phyloP scores from a whole-genome alignment of 1,284 basidiomycete genomes.

The Trichosporon ovoides region DNA sequence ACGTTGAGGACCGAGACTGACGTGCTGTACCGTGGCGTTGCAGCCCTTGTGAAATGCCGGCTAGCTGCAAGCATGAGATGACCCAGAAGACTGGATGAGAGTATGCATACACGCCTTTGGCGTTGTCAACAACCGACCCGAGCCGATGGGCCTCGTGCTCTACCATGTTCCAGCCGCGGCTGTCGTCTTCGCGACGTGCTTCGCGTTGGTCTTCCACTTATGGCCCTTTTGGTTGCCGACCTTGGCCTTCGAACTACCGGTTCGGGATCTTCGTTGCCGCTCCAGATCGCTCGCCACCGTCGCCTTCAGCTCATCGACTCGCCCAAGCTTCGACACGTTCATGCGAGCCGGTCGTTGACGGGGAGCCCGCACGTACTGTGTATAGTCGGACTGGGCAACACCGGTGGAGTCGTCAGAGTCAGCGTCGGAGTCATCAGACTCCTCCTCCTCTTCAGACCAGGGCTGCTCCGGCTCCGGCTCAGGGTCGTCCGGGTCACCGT shows the following conservation, averaged over 20 bases:
- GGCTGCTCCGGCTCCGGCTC: conserved; percentile 1
- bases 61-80: no score
- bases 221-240: not conserved
- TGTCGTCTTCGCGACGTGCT: conserved; percentile 1
- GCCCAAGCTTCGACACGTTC: conserved; percentile 21
- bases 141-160: no score
- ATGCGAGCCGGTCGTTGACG: conserved; percentile 8
- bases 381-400: conserved; percentile 38
- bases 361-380: conserved; percentile 32
- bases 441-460: conserved; percentile 15
- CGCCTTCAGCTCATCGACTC: conserved; percentile 48
- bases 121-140: no score
- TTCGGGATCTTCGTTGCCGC: conserved; percentile 58
- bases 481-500: conserved; percentile 25
- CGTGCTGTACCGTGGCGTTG: no score
- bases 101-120: no score
- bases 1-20: no score
- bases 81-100: no score
- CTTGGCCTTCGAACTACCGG: not conserved
- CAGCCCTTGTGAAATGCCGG: no score
- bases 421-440: conserved; percentile 24
- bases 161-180: not conserved
- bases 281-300: conserved; percentile 62
- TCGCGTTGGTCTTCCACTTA: conserved; percentile 3
- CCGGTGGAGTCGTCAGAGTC: conserved; percentile 19